Percentiles rank a stretch among this genome's conserved stretches.
phyloP scores from a whole-genome alignment of 345 rosid genomes.

The Cardiospermum halicacabum region DNA sequence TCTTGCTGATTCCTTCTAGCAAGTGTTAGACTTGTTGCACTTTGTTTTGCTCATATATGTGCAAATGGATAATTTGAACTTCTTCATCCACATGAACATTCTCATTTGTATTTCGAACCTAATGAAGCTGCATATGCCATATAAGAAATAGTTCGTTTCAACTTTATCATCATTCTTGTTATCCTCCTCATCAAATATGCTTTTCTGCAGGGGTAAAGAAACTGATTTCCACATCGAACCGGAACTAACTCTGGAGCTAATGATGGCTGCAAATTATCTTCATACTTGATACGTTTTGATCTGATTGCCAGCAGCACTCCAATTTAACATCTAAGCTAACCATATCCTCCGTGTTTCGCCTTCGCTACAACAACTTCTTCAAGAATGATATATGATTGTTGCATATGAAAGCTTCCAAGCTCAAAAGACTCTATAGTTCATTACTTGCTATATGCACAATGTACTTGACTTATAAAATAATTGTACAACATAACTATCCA shows the following conservation, averaged over 20 bases:
- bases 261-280: slow-evolving; percentile 74
- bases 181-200: background rate
- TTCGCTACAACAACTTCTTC: background rate
- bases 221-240: slow-evolving; percentile 64
- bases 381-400: slow-evolving; percentile 11
- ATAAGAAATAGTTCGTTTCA: background rate
- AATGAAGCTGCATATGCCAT: background rate
- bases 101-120: background rate
- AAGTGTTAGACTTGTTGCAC: background rate
- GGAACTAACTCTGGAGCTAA: slow-evolving; percentile 62
- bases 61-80: no score
- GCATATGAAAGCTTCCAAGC: slow-evolving; percentile 5
- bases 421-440: slow-evolving; percentile 4
- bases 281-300: slow-evolving; percentile 37
- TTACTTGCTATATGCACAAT: slow-evolving; percentile 6
- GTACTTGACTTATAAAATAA: no score
- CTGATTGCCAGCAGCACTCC: slow-evolving; percentile 7
- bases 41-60: no score
- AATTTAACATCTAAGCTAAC: slow-evolving; percentile 6
- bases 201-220: slow-evolving; percentile 46
- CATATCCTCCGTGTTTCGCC: background rate
- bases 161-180: background rate
- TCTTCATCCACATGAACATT: no score
- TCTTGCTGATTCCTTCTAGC: background rate
- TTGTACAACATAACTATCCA: no score